Evolutionary conservation across 768 basidiomycete species (phyloP), one percentile per base, ranked within the genome.

Genomic region (Trametes elegans): DNA sequence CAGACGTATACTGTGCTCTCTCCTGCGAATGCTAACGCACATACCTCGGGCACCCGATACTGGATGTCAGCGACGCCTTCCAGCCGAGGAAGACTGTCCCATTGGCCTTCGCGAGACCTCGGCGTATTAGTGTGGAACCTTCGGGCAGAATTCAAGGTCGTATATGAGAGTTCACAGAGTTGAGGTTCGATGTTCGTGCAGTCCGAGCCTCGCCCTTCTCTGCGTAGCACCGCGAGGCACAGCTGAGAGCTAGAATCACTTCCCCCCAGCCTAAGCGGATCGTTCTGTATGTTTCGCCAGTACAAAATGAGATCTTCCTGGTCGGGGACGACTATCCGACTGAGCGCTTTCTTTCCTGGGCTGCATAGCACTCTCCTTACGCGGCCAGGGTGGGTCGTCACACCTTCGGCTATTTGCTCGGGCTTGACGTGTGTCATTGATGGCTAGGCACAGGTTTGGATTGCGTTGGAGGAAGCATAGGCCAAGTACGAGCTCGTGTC

Each of bases 381-480:
- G 23, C 13, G 2, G 40, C 40, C 4, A 14, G 40, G 16, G 40
- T 41, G 13, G 2, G 40, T 21, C 11, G 7, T n/a, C 7, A 13
- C 14, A 6, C 7, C 21, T 40, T 16, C 23, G 9, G 19, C 5
- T 16, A 36, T 9, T 36, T 5, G 5, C 9, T 9, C 16, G 8
- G 8, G 7, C 7, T 36, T 7, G 8, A 36, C 16, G n/a, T n/a
- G n/a, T n/a, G 16, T 10, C 9, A 36, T 16, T 7, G n/a, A 36
- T 5, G 7, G 7, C n/a, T 16, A n/a, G 31, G 31, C 35, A 36
- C 27, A 31, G 39, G 45, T 41, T 5, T 18, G n/a, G 10, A 7
- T 56, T 26, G 55, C 55, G 3, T 34, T 56, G 7, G 40, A 44
- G 31, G 55, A 50, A 19, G 42, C 42, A 1, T 18, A 44, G 10